Evolutionary conservation across 768 basidiomycete species (phyloP), one percentile per base, ranked within the genome.

Genomic region (Mycena crocata): DNA sequence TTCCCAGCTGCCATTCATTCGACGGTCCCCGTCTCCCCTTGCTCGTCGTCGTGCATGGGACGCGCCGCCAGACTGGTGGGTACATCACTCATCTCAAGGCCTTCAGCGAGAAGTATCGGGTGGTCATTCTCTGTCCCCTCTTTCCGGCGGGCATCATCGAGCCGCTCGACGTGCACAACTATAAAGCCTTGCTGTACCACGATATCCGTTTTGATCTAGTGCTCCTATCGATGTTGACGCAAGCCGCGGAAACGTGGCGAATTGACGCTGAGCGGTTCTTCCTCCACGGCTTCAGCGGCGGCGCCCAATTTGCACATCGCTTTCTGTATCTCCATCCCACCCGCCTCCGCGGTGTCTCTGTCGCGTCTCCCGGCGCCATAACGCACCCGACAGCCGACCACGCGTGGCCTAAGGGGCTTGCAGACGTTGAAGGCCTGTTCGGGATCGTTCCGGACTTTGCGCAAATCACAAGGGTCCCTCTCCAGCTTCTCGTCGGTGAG

Each of bases 281-380:
- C 34, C 28, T 75, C 32, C 72, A 76, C 56, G 75, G 75, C 1
- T 76, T 73, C 40, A 75, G 74, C 62, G 74, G 64, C 4, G 73
- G 74, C 15, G 73, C 66, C 5, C 74, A 75, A 35, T 75, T 75
- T 34, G 73, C 65, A 40, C 74, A 73, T 42, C 70, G 73, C 5
- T 75, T 75, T 42, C 23, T 69, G 23, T 74, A 74, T 40, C 50
- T 75, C 10, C 64, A 74, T 28, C 69, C 73, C 5, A 14, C 15
- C 7, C 57, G 73, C 13, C 60, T 74, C 39, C 52, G 31, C n/a
- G 73, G 66, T n/a, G 71, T 72, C 1, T 67, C 67, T 1, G 58
- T 72, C 37, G 73, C 65, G 15, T 66, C 73, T 2, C 73, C 73
- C n/a, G 73, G 73, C 9, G 24, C 49, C 32, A 42, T 74, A 8